phyloP scores from a whole-genome alignment of 805 yeast genomes.

The Naumovozyma castellii region DNA sequence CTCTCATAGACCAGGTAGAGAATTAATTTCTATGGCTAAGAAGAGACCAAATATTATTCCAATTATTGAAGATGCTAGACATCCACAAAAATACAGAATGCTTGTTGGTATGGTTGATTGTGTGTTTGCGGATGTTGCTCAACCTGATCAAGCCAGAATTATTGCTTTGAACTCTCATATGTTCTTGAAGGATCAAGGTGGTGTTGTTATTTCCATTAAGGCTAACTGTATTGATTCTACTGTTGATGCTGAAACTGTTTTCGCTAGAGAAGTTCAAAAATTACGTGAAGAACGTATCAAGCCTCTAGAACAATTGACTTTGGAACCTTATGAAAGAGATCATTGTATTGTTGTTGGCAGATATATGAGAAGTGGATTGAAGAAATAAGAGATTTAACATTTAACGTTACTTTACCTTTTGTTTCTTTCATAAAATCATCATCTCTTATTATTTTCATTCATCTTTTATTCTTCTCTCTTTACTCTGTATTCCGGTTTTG shows the following conservation, averaged over 20 bases:
- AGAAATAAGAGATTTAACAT: conserved; percentile 18
- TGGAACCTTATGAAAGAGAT: conserved; percentile 99
- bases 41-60: conserved; percentile 99
- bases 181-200: conserved; percentile 97
- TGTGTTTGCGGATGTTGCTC: conserved; percentile 99
- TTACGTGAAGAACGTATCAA: conserved; percentile 97
- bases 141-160: conserved; percentile 99
- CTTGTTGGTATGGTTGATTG: conserved; percentile 96
- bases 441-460: neutral
- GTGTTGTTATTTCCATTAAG: conserved; percentile 96
- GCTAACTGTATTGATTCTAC: conserved; percentile 99
- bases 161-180: conserved; percentile 96
- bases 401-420: neutral
- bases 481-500: conserved; percentile 1
- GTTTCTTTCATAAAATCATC: neutral
- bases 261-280: conserved; percentile 98
- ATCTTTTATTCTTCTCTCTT: conserved; percentile 1
- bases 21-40: conserved; percentile 98
- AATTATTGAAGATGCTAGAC: conserved; percentile 99
- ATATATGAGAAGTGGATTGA: conserved; percentile 80
- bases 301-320: conserved; percentile 95
- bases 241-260: conserved; percentile 97
- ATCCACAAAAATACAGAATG: conserved; percentile 99
- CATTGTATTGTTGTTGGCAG: conserved; percentile 98
- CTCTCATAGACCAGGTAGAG: conserved; percentile 99